Conservation (phyloP, 2,329 filamentous ascomycete species). For the Thelonectria discophora region DNA sequence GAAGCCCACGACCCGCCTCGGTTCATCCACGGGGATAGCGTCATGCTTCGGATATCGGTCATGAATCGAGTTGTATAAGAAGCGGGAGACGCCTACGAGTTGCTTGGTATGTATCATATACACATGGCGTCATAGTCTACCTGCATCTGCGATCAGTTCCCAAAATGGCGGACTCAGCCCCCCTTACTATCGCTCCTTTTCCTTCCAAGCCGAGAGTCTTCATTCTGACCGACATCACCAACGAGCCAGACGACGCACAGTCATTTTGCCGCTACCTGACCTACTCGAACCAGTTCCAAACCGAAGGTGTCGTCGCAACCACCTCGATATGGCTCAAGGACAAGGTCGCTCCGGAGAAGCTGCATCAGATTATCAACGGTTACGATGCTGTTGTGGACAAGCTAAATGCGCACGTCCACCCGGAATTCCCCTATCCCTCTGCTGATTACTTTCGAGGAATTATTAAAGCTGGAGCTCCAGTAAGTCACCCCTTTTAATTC, state of each 20-base stretch:
- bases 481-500: neutral
- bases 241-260: constrained; percentile 56
- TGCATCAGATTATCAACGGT: constrained; percentile 48
- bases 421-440: constrained; percentile 51
- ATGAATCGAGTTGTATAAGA: neutral
- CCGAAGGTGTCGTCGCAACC: constrained; percentile 53
- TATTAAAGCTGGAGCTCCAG: constrained; percentile 46
- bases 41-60: constrained; percentile 13
- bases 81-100: neutral
- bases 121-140: no score
- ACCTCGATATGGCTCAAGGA: constrained; percentile 56
- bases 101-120: no score
- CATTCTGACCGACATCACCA: constrained; percentile 56
- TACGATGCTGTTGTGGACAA: constrained; percentile 33
- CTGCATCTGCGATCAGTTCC: neutral
- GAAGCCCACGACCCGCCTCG: neutral
- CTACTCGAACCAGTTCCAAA: constrained; percentile 56
- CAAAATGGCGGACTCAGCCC: neutral
- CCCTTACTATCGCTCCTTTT: constrained; percentile 12
- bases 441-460: constrained; percentile 47
- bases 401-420: constrained; percentile 51
- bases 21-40: constrained; percentile 3
- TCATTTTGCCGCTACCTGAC: constrained; percentile 55
- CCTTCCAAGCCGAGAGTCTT: constrained; percentile 49
- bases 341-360: constrained; percentile 50